Conservation (phyloP, 768 basidiomycete genomes). For the Lentinula detonsa region DNA sequence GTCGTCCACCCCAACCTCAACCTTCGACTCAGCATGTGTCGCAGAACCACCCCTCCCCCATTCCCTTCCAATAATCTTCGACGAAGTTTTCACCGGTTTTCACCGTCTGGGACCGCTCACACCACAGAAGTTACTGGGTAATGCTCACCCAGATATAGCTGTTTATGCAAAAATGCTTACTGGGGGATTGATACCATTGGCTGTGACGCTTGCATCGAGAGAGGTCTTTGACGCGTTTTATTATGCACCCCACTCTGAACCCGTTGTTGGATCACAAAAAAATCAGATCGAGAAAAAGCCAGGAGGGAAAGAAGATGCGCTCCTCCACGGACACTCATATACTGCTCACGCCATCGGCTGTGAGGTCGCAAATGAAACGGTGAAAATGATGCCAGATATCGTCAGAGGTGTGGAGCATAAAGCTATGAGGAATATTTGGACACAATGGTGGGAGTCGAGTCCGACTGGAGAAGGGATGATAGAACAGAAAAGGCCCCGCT, state of each 20-base stretch:
- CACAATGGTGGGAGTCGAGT: neutral
- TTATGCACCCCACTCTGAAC: conserved; percentile 38
- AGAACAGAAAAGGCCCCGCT: neutral
- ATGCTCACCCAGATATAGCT: conserved; percentile 71
- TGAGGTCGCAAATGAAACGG: conserved; percentile 79
- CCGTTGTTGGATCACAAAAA: neutral
- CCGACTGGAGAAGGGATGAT: neutral
- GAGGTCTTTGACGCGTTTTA: conserved; percentile 78
- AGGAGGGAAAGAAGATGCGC: conserved; percentile 40
- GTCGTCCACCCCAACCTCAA: neutral
- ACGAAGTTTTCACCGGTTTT: conserved; percentile 95
- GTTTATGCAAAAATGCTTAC: conserved; percentile 93
- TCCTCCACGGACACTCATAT: conserved; percentile 94
- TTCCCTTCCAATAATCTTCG: conserved; percentile 80
- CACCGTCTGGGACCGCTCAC: conserved; percentile 77
- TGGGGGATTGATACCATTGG: conserved; percentile 84
- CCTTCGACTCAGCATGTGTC: neutral
- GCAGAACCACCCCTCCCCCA: neutral
- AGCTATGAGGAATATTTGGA: neutral
- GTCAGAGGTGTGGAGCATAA: neutral
- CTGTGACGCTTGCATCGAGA: conserved; percentile 77
- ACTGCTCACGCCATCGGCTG: conserved; percentile 93
- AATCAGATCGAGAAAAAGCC: neutral
- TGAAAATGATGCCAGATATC: conserved; percentile 42
- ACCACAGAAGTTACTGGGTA: conserved; percentile 58